These are phyloP conservation scores for Magnaporthiopsis rhizophila DNA, from an alignment of 2,329 filamentous ascomycete genomes.

Conservation along the genomic window DNA sequence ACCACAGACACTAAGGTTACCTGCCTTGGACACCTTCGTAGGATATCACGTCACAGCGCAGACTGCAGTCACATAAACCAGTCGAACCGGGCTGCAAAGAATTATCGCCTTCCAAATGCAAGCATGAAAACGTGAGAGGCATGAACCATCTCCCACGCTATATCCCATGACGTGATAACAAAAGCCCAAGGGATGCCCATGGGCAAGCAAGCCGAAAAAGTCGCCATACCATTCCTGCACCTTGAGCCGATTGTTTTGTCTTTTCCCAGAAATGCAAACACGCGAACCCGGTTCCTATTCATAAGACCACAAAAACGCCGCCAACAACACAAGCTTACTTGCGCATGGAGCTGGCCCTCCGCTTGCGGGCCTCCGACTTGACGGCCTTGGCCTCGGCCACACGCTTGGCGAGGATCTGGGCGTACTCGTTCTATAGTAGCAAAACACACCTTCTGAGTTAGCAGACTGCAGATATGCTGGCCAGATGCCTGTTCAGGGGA, in stretches of 20 bases:
- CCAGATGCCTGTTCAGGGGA: not conserved
- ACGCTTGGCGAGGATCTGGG: constrained; percentile 92
- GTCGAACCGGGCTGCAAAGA: not conserved
- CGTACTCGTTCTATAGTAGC: constrained; percentile 79
- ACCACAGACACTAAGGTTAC: too few relatives aligned
- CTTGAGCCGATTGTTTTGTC: constrained; percentile 22
- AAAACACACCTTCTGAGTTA: not conserved
- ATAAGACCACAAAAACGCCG: constrained; percentile 16
- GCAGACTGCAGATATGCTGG: not conserved
- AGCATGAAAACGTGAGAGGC: constrained; percentile 7
- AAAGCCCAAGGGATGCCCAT: constrained; percentile 4
- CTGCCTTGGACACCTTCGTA: not conserved
- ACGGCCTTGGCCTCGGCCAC: constrained; percentile 91
- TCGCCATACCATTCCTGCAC: constrained; percentile 5
- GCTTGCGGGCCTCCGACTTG: constrained; percentile 92
- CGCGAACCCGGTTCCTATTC: constrained; percentile 18
- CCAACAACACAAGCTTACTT: constrained; percentile 51
- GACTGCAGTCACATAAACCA: not conserved
- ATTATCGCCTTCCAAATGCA: constrained; percentile 9
- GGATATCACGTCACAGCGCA: not conserved
- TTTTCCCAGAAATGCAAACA: constrained; percentile 13
- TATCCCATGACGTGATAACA: constrained; percentile 8
- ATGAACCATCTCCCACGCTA: not conserved
- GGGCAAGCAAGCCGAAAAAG: constrained; percentile 5
- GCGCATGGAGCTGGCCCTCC: constrained; percentile 90